Evolutionary conservation across 768 basidiomycete species (phyloP).

Genomic region (Russula sp.): DNA sequence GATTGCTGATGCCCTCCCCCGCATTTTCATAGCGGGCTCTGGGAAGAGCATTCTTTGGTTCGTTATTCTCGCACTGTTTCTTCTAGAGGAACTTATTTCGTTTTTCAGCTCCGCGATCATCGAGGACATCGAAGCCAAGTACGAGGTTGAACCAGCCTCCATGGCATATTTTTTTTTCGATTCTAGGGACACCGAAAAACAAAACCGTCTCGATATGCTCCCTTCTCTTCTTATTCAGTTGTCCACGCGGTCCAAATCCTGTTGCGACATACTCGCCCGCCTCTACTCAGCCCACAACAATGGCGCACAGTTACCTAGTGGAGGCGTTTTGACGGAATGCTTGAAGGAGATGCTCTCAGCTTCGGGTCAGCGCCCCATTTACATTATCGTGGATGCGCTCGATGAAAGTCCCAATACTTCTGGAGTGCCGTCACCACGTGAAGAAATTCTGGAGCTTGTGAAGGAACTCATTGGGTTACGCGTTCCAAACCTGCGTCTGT

Average conservation of each 20-base stretch:
- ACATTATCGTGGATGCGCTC: constrained; percentile 4
- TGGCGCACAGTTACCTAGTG: background rate
- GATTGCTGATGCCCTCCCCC: background rate
- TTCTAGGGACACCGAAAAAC: background rate
- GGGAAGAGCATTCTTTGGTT: constrained; percentile 9
- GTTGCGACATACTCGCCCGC: background rate
- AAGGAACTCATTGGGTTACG: background rate
- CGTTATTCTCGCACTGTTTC: background rate
- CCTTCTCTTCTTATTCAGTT: constrained; percentile 3
- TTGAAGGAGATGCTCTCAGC: constrained; percentile 1
- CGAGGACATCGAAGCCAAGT: background rate
- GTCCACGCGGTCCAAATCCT: background rate
- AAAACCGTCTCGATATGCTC: background rate
- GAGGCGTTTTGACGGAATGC: background rate
- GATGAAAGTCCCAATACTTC: constrained; percentile 1
- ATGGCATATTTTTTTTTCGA: constrained; percentile 2
- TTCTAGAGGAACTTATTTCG: background rate
- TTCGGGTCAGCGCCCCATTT: background rate
- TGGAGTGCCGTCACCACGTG: background rate
- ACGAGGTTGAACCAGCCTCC: background rate
- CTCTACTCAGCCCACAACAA: background rate
- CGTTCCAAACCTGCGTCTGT: background rate
- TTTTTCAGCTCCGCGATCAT: constrained; percentile 2
- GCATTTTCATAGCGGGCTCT: constrained; percentile 2
- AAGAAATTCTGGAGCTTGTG: background rate